Evolutionary conservation across 495 filamentous ascomycete genomes (phyloP).

Genomic region (Penicillium angulare): DNA sequence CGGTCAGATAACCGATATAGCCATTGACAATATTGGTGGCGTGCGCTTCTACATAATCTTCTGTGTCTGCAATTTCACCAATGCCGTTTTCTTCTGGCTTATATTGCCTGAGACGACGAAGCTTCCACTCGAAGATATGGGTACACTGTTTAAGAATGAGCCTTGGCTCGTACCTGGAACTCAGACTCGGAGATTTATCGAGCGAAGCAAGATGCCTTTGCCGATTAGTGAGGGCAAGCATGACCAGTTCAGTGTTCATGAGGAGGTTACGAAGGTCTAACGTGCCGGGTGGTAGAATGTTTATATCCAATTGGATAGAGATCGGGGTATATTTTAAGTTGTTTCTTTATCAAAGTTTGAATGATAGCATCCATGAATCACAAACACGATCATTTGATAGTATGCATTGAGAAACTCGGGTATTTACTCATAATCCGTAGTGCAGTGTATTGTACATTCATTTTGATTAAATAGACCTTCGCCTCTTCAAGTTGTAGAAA

Average conservation of each 20-base stretch:
- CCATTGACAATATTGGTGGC: constrained; percentile 38
- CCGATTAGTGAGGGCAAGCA: constrained; percentile 4
- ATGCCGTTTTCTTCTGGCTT: constrained; percentile 60
- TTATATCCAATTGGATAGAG: no score
- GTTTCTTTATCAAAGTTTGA: no score
- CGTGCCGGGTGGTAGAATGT: background rate
- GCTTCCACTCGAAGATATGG: constrained; percentile 61
- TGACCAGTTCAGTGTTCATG: constrained; percentile 1
- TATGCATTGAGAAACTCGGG: no score
- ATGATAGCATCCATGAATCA: no score
- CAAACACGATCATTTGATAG: no score
- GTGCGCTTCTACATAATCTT: constrained; percentile 53
- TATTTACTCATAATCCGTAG: no score
- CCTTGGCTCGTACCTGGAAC: constrained; percentile 55
- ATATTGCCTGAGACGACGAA: constrained; percentile 57
- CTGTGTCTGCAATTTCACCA: constrained; percentile 31
- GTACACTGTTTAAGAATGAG: constrained; percentile 58
- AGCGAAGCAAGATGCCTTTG: constrained; percentile 20
- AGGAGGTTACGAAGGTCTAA: background rate
- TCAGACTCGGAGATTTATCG: constrained; percentile 2
- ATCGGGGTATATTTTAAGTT: background rate
- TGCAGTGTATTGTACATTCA: no score
- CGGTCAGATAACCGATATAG: constrained; percentile 55
- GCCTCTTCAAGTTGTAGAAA: no score
- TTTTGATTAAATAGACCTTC: no score